Evolutionary conservation across 2,329 filamentous ascomycete genomes (phyloP), one percentile per base, ranked within the genome.

Genomic region (Diatrype stigma): DNA sequence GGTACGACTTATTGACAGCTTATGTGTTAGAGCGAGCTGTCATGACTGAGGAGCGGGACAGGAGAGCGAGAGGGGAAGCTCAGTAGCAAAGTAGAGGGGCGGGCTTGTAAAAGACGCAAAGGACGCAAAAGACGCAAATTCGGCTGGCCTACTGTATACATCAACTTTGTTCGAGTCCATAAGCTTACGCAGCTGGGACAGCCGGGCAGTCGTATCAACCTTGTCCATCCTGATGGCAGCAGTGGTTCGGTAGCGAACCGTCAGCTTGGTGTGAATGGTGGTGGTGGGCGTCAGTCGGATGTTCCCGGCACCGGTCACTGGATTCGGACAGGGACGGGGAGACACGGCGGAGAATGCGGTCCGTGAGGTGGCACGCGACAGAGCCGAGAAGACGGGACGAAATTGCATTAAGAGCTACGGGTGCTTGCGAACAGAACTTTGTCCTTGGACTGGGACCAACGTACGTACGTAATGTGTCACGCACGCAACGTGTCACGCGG

Each of bases 91-190:
- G 38, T 19, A 16, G 19, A 19, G 19, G 21, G 21, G 6, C 8
- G 6, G n/a, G 12, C 12, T 5, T 3, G 21, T 8, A 26, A 44
- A 2, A 23, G 26, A 12, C 12, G 21, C 60, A 60, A 55, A 60
- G 16, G 14, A 4, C 6, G 16, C n/a, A 26, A 19, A 16, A 30
- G 45, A 42, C 17, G 55, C 52, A 58, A 48, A 52, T 56, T 54
- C 40, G 59, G 53, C 53, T 54, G 51, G 68, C 75, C 69, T 85
- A 96, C 93, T 87, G 75, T 99, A 99, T 54, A 97, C 80, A 70
- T 97, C 91, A 59, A 99, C 80, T 58, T 90, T 86, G 65, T 87
- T 80, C 70, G 92, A 80, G 72, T 83, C 85, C 94, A 99, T 99
- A 67, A 96, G 77, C 68, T 85, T 78, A 66, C 94, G 83, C 64